These are phyloP conservation scores for Aspergillus bombycis DNA, from an alignment of 2,329 filamentous ascomycete genomes.

Conservation along the genomic window DNA sequence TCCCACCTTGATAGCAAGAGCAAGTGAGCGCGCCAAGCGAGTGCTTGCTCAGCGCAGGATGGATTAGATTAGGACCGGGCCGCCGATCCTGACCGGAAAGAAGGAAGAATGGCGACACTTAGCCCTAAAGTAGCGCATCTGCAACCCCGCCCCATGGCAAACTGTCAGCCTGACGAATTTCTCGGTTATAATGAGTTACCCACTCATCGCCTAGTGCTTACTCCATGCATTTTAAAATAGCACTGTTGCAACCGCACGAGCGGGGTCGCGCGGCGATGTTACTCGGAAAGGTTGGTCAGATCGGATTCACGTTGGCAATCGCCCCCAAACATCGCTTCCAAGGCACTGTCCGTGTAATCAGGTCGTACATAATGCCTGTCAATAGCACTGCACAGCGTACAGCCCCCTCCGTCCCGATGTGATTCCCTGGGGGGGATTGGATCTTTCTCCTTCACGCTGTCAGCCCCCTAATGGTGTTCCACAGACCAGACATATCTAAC, in stretches of 20 bases:
- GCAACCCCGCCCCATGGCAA: neutral
- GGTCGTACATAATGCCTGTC: neutral
- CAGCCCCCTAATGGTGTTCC: neutral
- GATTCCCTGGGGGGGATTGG: neutral
- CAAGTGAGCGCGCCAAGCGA: neutral
- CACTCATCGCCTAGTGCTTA: neutral
- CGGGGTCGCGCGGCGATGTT: neutral
- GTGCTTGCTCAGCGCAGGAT: neutral
- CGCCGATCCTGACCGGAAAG: too few relatives aligned
- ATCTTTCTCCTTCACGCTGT: neutral
- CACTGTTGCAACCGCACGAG: neutral
- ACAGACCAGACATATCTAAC: neutral
- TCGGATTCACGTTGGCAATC: neutral
- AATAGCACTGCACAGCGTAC: neutral
- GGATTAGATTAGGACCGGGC: too few relatives aligned
- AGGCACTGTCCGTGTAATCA: neutral
- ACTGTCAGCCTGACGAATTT: neutral
- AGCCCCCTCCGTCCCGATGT: neutral
- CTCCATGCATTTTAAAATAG: neutral
- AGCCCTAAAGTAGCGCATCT: neutral
- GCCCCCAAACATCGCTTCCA: neutral
- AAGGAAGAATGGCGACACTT: neutral
- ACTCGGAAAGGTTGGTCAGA: neutral
- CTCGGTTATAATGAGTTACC: neutral
- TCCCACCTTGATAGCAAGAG: too few relatives aligned